Percentiles rank a stretch among this genome's conserved stretches.
phyloP scores from a whole-genome alignment of 345 rosid genomes.

The Linum usitatissimum region DNA sequence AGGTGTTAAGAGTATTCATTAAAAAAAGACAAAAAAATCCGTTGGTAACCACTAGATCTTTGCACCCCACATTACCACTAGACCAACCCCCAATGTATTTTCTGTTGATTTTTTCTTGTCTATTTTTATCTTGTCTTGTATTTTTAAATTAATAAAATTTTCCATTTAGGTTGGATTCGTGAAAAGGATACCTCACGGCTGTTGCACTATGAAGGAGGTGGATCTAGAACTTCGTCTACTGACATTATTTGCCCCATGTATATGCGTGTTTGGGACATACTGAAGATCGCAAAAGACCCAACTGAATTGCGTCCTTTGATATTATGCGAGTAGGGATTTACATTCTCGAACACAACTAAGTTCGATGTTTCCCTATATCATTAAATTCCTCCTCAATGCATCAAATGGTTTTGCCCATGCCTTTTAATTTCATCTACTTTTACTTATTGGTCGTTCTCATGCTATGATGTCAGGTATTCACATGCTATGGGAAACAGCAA shows the following conservation, averaged over 20 bases:
- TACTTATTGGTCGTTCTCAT: constrained; percentile 12
- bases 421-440: constrained; percentile 3
- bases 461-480: constrained; percentile 60
- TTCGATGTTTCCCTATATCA: not conserved
- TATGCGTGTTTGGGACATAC: constrained; percentile 95
- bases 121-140: not conserved
- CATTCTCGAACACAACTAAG: not conserved
- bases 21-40: too few species aligned
- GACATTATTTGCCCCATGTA: constrained; percentile 97
- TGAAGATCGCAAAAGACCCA: constrained; percentile 85
- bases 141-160: constrained; percentile 10
- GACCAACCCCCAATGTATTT: too few species aligned
- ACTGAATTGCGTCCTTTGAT: constrained; percentile 80
- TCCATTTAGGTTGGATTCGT: constrained; percentile 70
- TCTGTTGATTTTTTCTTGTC: not conserved
- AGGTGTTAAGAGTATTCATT: too few species aligned
- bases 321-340: constrained; percentile 82
- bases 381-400: not conserved
- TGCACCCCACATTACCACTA: too few species aligned
- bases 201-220: constrained; percentile 96
- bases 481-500: constrained; percentile 98
- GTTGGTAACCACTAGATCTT: too few species aligned
- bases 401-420: constrained; percentile 10
- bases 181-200: constrained; percentile 72
- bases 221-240: constrained; percentile 81